Evolutionary conservation across 306 rosid genomes (phyloP).

Genomic region (Nissolia schottii): DNA sequence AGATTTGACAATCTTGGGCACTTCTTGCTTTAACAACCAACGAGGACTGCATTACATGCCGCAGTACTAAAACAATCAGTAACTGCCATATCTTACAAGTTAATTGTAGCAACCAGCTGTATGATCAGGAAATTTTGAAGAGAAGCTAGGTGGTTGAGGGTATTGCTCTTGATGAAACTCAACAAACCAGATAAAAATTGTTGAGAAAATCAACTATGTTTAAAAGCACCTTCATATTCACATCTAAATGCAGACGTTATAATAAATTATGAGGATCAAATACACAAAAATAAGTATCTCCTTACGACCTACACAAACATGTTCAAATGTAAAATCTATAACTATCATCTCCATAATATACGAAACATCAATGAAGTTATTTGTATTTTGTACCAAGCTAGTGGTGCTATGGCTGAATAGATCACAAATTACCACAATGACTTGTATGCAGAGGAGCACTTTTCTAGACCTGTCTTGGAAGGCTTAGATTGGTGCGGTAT

Average conservation of each 20-base stretch:
- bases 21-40: constrained; percentile 97
- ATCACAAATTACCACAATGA: neutral
- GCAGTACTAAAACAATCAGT: constrained; percentile 31
- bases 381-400: neutral
- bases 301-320: neutral
- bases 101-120: too few species aligned
- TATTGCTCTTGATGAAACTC: too few species aligned
- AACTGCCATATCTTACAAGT: constrained; percentile 4
- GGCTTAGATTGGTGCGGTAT: too few species aligned
- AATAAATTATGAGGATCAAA: too few species aligned
- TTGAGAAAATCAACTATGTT: neutral
- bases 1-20: constrained; percentile 86
- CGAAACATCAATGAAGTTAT: constrained; percentile 3
- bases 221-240: too few species aligned
- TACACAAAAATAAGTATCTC: neutral
- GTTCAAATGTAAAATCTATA: neutral
- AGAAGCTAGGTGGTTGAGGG: too few species aligned
- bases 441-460: neutral
- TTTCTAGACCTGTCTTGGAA: too few species aligned
- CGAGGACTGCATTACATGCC: constrained; percentile 73
- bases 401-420: neutral
- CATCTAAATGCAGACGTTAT: too few species aligned
- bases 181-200: neutral
- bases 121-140: too few species aligned
- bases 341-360: neutral